Evolutionary conservation across 2,329 filamentous ascomycete species (phyloP), one percentile per base, ranked within the genome.

Genomic region (Blumeriella jaapii): DNA sequence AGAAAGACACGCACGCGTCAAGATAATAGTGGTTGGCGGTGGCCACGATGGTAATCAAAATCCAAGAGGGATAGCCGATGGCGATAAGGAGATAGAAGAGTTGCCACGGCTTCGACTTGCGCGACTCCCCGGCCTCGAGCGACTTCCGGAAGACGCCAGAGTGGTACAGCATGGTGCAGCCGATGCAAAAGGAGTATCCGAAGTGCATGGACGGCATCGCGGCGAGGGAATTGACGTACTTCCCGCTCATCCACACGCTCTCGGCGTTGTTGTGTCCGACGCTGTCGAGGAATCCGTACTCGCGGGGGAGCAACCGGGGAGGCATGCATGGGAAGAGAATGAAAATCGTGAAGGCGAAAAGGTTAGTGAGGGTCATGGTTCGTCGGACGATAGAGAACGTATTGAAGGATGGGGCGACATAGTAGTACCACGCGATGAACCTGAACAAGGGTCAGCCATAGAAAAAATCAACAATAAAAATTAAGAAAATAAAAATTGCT

Each of bases 341-440:
- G 55, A 68, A 69, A 36, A 66, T 64, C 32, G 60, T 51, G 50
- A 70, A 69, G 30, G 67, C 64, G 45, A 65, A 55, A 48, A 71
- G 64, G 52, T 71, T 71, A 40, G 65, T 67, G 14, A 71, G 56
- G 5, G 65, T 68, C 55, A 68, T 61, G 8, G 65, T 67, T 17
- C 65, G 58, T 18, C 65, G 62, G 27, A 62, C 61, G 0, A 55
- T 49, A 13, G 64, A 60, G 45, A 68, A 69, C 4, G 59, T 58
- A 10, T 57, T 41, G 50, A 65, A 62, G 1, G 59, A 65, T 3
- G 67, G 66, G 3, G 72, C 70, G 26, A 67, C 63, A 51, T 70
- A 71, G 55, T 76, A 78, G 55, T 73, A 77, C 66, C 69, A 78
- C 27, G 67, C 71, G 34, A 77, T 69, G 53, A 76, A 77, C 36